phyloP scores from a whole-genome alignment of 768 basidiomycete species.

The Mycena filopes region DNA sequence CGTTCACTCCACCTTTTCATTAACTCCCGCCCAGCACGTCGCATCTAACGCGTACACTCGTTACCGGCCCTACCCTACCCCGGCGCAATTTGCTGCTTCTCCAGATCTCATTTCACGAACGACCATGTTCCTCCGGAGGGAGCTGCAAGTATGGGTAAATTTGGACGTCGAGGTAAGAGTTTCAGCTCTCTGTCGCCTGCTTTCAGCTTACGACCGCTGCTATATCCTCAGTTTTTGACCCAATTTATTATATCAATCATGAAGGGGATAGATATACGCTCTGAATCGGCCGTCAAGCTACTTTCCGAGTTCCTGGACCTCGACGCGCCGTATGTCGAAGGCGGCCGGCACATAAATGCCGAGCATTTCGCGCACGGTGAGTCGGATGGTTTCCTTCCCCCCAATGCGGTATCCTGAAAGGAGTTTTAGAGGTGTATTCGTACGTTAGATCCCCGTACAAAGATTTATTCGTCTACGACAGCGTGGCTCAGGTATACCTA shows the following conservation, averaged over 20 bases:
- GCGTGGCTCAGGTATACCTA: conserved; percentile 74
- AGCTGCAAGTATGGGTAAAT: conserved; percentile 87
- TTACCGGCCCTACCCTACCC: conserved; percentile 91
- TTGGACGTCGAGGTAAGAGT: conserved; percentile 84
- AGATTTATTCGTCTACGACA: conserved; percentile 86
- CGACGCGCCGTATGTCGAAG: conserved; percentile 66
- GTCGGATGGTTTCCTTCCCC: conserved; percentile 35
- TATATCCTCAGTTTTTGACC: conserved; percentile 78
- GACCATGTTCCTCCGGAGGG: conserved; percentile 83
- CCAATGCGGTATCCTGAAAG: conserved; percentile 13
- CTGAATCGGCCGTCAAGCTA: conserved; percentile 85
- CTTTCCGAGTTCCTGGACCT: conserved; percentile 92
- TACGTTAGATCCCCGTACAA: conserved; percentile 91
- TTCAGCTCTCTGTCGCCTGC: conserved; percentile 9
- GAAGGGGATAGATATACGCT: conserved; percentile 93
- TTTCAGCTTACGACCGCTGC: conserved; percentile 31
- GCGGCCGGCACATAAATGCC: conserved; percentile 72
- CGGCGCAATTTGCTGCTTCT: conserved; percentile 83
- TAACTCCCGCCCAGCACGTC: conserved; percentile 70
- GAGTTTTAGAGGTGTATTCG: conserved; percentile 79
- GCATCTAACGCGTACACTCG: conserved; percentile 88
- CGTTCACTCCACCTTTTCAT: not conserved
- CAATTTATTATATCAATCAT: conserved; percentile 90
- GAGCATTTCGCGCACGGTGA: conserved; percentile 95
- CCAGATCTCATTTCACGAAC: conserved; percentile 80